These are phyloP conservation scores for Aspergillus panamensis DNA, from an alignment of 495 filamentous ascomycete species.

Conservation along the genomic window DNA sequence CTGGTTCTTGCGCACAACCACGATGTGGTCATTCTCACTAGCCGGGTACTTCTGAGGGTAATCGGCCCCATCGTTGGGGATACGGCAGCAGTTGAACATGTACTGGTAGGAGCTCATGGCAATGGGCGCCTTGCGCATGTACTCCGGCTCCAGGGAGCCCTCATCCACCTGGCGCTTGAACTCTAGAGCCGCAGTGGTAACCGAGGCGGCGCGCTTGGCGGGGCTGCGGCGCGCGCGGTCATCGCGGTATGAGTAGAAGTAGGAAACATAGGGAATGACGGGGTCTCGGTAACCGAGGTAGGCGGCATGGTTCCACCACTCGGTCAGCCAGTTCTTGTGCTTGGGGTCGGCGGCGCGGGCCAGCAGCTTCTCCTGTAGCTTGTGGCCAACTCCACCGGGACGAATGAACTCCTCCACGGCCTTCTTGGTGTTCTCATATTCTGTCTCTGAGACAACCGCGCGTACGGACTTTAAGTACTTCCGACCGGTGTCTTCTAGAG, in stretches of 20 bases:
- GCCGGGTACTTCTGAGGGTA: conserved; percentile 77
- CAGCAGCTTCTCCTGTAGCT: conserved; percentile 82
- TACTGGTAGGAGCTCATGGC: conserved; percentile 97
- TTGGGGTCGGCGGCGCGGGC: conserved; percentile 80
- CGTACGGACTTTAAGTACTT: conserved; percentile 93
- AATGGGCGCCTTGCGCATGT: conserved; percentile 92
- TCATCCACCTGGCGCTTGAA: conserved; percentile 91
- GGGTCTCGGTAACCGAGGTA: conserved; percentile 94
- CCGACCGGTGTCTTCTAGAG: conserved; percentile 85
- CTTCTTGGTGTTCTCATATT: conserved; percentile 73
- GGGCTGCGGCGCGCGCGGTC: conserved; percentile 85
- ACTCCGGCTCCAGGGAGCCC: conserved; percentile 88
- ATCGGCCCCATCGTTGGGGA: conserved; percentile 79
- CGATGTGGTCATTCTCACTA: conserved; percentile 74
- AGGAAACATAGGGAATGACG: conserved; percentile 96
- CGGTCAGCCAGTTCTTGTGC: conserved; percentile 87
- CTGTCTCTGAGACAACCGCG: conserved; percentile 67
- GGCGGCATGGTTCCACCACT: conserved; percentile 96
- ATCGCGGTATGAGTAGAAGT: conserved; percentile 98
- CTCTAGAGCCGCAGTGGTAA: conserved; percentile 78
- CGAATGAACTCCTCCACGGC: conserved; percentile 80
- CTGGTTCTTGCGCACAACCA: conserved; percentile 90
- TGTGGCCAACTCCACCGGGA: conserved; percentile 75
- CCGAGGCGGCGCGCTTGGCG: conserved; percentile 85
- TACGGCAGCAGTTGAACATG: conserved; percentile 96